Evolutionary conservation across 208 protist species (phyloP).

Genomic region (Entamoeba invadens): DNA sequence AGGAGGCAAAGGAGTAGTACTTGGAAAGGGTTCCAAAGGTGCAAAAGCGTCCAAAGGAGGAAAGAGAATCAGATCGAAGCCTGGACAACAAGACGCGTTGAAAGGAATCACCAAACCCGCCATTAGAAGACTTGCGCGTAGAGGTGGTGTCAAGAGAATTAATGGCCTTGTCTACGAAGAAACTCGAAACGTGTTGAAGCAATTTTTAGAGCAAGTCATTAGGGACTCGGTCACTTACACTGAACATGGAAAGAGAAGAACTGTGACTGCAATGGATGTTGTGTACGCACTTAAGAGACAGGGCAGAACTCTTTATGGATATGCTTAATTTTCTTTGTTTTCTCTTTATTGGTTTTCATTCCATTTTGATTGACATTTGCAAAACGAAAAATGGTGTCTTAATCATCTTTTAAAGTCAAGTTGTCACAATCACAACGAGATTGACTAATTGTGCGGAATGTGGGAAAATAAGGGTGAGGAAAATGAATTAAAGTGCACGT

Average conservation of each 20-base stretch:
- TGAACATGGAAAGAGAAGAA: slow-evolving; percentile 71
- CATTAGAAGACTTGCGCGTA: slow-evolving; percentile 62
- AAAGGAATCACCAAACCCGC: slow-evolving; percentile 33
- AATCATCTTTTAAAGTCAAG: too few relatives aligned
- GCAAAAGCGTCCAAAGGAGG: neutral
- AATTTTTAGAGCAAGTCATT: slow-evolving; percentile 74
- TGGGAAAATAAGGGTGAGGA: neutral
- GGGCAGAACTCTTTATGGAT: slow-evolving; percentile 75
- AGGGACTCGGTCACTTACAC: too few relatives aligned
- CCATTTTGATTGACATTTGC: neutral
- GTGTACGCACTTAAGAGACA: slow-evolving; percentile 78
- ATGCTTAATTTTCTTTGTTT: neutral
- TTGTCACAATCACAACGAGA: too few relatives aligned
- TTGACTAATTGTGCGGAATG: too few relatives aligned
- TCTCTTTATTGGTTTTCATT: neutral
- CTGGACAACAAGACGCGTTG: neutral
- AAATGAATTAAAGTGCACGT: neutral
- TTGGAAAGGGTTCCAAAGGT: neutral
- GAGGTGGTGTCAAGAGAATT: slow-evolving; percentile 70
- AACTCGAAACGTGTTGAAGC: slow-evolving; percentile 62
- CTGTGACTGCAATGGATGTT: slow-evolving; percentile 76
- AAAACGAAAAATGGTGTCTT: neutral
- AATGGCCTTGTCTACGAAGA: slow-evolving; percentile 68
- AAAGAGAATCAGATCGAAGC: neutral
- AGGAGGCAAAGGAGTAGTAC: neutral